Percentiles rank a stretch among this genome's conserved stretches.
These are phyloP conservation scores for Metarhizium album DNA, from an alignment of 2,329 filamentous ascomycete genomes.

Conservation along the genomic window DNA sequence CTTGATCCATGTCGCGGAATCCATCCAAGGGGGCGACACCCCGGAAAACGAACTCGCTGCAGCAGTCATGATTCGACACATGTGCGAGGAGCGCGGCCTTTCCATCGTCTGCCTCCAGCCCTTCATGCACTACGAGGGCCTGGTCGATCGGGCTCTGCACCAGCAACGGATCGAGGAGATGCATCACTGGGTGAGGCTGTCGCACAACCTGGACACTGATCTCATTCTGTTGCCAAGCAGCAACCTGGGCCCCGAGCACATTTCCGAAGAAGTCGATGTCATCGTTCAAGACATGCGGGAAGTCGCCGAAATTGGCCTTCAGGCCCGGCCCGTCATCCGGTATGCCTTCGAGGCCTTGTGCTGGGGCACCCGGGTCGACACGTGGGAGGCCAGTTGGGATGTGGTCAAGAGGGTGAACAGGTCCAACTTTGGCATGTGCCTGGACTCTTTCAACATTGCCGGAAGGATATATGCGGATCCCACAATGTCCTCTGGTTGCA, in stretches of 20 bases:
- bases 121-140: constrained; percentile 68
- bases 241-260: constrained; percentile 43
- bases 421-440: constrained; percentile 63
- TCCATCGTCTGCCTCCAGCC: constrained; percentile 59
- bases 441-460: constrained; percentile 72
- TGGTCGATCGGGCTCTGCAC: constrained; percentile 51
- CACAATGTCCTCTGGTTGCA: constrained; percentile 37
- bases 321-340: constrained; percentile 43
- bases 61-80: constrained; percentile 41
- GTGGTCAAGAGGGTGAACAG: constrained; percentile 54
- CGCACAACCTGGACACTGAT: constrained; percentile 53
- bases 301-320: constrained; percentile 56
- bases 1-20: constrained; percentile 47
- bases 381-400: constrained; percentile 63
- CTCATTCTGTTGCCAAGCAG: constrained; percentile 65
- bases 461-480: constrained; percentile 64
- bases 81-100: constrained; percentile 47
- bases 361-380: constrained; percentile 60
- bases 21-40: constrained; percentile 28
- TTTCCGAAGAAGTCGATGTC: constrained; percentile 36
- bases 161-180: constrained; percentile 49
- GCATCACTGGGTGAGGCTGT: constrained; percentile 58
- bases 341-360: constrained; percentile 66
- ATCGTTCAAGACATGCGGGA: constrained; percentile 53
- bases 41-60: constrained; percentile 41